phyloP scores from a whole-genome alignment of 305 asterid species.

The Rubia tinctorum region DNA sequence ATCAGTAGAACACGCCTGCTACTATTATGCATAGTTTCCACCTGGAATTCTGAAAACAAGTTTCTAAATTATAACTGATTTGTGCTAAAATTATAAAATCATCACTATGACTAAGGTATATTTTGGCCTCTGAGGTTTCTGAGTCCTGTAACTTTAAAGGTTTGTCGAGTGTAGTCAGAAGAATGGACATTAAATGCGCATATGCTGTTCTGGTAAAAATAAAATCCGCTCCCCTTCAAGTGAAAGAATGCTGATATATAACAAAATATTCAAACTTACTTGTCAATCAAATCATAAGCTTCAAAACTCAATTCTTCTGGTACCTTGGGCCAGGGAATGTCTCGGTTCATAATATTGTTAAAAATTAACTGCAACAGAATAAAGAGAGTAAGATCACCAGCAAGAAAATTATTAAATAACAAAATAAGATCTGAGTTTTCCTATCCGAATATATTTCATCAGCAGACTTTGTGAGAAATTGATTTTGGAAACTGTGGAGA shows the following conservation, averaged over 20 bases:
- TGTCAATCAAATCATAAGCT: slow-evolving; percentile 81
- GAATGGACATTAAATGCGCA: neutral
- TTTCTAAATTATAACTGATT: neutral
- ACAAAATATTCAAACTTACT: slow-evolving; percentile 45
- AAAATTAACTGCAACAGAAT: slow-evolving; percentile 76
- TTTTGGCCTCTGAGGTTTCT: neutral
- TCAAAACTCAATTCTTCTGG: slow-evolving; percentile 86
- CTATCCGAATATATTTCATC: neutral
- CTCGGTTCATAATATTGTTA: slow-evolving; percentile 86
- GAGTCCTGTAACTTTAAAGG: neutral
- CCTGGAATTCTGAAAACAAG: too few species aligned
- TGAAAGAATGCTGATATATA: neutral
- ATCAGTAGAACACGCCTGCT: neutral
- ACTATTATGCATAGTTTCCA: neutral
- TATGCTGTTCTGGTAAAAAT: neutral
- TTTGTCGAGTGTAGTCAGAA: neutral
- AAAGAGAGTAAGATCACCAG: slow-evolving; percentile 4
- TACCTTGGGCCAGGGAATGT: slow-evolving; percentile 91
- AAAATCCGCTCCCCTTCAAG: neutral
- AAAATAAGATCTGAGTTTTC: neutral
- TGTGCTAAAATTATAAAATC: neutral
- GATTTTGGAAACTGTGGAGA: neutral
- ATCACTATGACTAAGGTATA: neutral
- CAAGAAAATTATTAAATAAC: neutral
- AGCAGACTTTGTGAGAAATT: neutral